Percentiles rank a stretch among this genome's conserved stretches.
phyloP scores from a whole-genome alignment of 1,284 basidiomycete genomes.

The Malassezia pachydermatis region DNA sequence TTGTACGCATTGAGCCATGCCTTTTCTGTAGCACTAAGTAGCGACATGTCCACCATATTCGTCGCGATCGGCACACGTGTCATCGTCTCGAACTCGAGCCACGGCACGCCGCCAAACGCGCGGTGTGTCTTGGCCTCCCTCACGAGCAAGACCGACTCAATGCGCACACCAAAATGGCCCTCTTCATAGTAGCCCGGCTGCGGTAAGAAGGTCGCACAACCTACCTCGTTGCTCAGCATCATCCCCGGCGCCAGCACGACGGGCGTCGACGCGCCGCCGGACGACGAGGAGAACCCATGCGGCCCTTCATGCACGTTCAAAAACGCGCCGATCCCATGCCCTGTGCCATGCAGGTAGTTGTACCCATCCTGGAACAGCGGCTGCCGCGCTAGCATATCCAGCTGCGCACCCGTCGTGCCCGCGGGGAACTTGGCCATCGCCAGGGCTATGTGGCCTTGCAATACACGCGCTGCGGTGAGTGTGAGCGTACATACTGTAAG shows the following conservation, averaged over 20 bases:
- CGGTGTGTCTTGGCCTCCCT: slow-evolving; percentile 26
- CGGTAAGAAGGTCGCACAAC: not conserved
- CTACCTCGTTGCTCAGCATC: slow-evolving; percentile 32
- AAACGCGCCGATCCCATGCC: slow-evolving; percentile 40
- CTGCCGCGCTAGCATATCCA: slow-evolving; percentile 34
- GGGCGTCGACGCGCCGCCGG: slow-evolving; percentile 25
- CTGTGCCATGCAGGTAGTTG: slow-evolving; percentile 38
- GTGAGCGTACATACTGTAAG: slow-evolving; percentile 17
- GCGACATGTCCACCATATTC: slow-evolving; percentile 34
- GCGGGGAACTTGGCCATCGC: slow-evolving; percentile 30
- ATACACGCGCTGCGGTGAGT: slow-evolving; percentile 25
- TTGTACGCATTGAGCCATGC: slow-evolving; percentile 49
- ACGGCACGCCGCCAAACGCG: slow-evolving; percentile 30
- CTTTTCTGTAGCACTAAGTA: slow-evolving; percentile 37
- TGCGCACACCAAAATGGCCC: slow-evolving; percentile 40
- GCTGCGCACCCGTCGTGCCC: slow-evolving; percentile 36
- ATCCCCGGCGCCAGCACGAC: slow-evolving; percentile 29
- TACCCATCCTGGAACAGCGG: slow-evolving; percentile 39
- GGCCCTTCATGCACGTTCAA: slow-evolving; percentile 41
- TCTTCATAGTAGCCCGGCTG: slow-evolving; percentile 41
- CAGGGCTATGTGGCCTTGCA: slow-evolving; percentile 40
- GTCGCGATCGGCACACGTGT: slow-evolving; percentile 46
- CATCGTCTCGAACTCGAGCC: slow-evolving; percentile 48
- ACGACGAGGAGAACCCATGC: slow-evolving; percentile 33
- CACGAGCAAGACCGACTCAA: slow-evolving; percentile 35